Base-by-base conservation (phyloP, 768 basidiomycete species). In the Mycena haematopus region DNA sequence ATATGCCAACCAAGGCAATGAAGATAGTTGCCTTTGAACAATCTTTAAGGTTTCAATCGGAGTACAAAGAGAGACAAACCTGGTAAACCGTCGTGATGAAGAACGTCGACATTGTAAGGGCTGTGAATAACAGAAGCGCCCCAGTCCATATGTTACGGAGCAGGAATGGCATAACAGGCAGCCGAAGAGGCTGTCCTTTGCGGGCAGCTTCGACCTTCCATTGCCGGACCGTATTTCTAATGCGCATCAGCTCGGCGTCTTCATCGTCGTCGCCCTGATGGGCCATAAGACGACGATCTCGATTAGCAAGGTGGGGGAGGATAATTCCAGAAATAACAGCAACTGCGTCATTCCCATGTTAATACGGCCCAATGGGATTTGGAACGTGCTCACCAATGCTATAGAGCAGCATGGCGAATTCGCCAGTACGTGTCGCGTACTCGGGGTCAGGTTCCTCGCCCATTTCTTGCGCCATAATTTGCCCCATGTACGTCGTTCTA, bases 121-220 rank as follows among this genome's bases (percentile, higher is more conserved):
- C 51, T 29, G 84, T 85, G 77, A 96, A 98, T 31, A 96, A 78
- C 0, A 95, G 60, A 70, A 97, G 78, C 6, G 95, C 93, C 8
- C 88, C 92, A 19, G 86, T 93, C 96, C 96, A 97, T 66, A 97
- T 93, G 70, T 97, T 95, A 56, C 95, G 85, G 55, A 97, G 79
- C 70, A 96, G 86, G 76, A 96, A 90, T 11, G 96, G 93, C 88
- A 91, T 93, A 22, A 89, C 84, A 33, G 96, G 96, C 9, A 98
- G 81, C 36, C 82, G 85, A 49, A 96, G 77, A 6, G 89, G 87
- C 71, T 84, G 84, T 40, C 93, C 93, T 61, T 87, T 80, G 52
- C 86, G 79, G 11, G 86, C 87, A 50, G 94, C 94, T 63, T 96
- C 94, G 17, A 87, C 86, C 67, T 89, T 89, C 96, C 95, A 96